Base-by-base conservation (phyloP, 2,329 filamentous ascomycete species). In the Bipolaris zeicola region DNA sequence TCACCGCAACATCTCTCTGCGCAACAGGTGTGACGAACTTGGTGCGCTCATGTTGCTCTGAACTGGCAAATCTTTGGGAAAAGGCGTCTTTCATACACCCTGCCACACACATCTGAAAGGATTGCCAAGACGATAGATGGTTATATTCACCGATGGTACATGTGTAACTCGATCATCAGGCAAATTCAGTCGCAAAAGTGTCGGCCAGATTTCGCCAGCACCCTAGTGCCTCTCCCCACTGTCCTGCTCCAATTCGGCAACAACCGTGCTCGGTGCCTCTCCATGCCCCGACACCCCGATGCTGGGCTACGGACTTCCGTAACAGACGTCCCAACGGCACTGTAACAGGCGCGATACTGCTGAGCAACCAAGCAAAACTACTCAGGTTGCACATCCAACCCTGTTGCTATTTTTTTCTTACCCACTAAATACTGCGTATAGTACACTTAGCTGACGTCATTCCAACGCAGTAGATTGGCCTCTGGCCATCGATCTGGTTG, bases 121-220 rank as follows among this genome's bases (percentile, higher is more conserved):
- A 37, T 37, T 24, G 20, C 34, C 37, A 8, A 47, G 33, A 16
- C 34, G 16, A 31, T 7, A 14, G 0, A 5, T 26, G 14, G 11
- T 16, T 7, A 48, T n/a, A 14, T 28, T 16, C 8, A 24, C 34
- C 34, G 34, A 36, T 28, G 45, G 16, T 18, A 28, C 45, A 37
- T 28, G 14, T 48, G 22, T 14, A 16, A 13, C 22, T 38, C 45
- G 20, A 28, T 38, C 33, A 2, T 24, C 7, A 20, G 45, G n/a
- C 7, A 28, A 3, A 28, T n/a, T 38, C 20, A 14, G 5, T 11
- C 11, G 33, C 33, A 36, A 16, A 48, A 16, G 34, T 22, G 18
- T 11, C 45, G 39, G 49, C 49, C 20, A 44, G 22, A 44, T 43
- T 36, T 44, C 22, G 20, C 49, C 49, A 34, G 39, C 3, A 51